A percentile compares a stretch with the other conserved stretches of the same genome.
Conservation (phyloP, 2,329 filamentous ascomycete species). For the Aureobasidium zeae region DNA sequence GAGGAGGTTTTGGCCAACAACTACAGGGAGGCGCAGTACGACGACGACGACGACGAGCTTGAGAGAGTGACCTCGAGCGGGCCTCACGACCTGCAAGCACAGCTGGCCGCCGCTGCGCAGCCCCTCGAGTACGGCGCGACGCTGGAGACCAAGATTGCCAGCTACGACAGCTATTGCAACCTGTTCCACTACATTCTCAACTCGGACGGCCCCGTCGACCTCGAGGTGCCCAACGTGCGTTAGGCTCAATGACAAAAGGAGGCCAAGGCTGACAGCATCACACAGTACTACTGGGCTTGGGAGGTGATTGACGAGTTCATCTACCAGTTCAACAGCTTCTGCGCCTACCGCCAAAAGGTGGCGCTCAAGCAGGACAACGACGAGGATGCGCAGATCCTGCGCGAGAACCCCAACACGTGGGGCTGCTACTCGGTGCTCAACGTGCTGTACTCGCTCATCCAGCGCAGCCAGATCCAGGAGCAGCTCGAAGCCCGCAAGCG, state of each 20-base stretch:
- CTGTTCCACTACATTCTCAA: conserved; percentile 99
- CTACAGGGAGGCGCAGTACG: conserved; percentile 87
- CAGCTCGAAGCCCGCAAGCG: conserved; percentile 92
- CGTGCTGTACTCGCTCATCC: conserved; percentile 97
- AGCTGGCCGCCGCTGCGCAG: conserved; percentile 82
- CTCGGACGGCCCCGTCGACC: conserved; percentile 95
- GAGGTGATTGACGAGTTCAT: conserved; percentile 99
- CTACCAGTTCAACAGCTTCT: conserved; percentile 99
- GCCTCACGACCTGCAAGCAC: conserved; percentile 84
- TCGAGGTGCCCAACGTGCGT: conserved; percentile 91
- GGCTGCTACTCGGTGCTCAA: conserved; percentile 99
- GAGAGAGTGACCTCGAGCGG: conserved; percentile 60
- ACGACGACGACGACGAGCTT: conserved; percentile 54
- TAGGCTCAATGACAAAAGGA: not conserved
- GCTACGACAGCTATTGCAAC: conserved; percentile 99
- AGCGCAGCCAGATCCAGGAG: conserved; percentile 95
- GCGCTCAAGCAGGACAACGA: conserved; percentile 75
- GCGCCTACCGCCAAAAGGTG: conserved; percentile 86
- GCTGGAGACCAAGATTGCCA: conserved; percentile 93
- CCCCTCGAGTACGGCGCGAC: conserved; percentile 94
- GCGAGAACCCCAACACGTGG: conserved; percentile 98
- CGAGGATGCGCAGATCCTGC: conserved; percentile 83
- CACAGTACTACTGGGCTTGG: conserved; percentile 98
- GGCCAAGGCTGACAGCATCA: conserved; percentile 6
- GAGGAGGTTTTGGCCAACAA: conserved; percentile 93